These are phyloP conservation scores for Starmerella davenportii DNA, from an alignment of 805 yeast genomes.

Conservation along the genomic window DNA sequence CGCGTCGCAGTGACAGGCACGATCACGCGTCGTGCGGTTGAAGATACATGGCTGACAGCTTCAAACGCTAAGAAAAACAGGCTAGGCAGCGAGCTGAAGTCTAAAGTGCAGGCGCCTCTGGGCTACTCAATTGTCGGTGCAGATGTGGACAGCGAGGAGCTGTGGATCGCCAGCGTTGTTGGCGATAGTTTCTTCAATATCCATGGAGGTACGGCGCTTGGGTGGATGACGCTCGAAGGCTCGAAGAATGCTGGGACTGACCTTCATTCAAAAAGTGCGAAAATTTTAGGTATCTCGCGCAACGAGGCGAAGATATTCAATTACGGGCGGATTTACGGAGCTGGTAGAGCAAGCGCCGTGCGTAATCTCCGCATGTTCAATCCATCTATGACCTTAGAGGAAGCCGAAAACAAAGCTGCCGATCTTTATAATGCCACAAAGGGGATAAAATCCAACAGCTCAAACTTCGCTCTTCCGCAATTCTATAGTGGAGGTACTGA, in stretches of 20 bases:
- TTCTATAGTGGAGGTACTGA: slow-evolving; percentile 72
- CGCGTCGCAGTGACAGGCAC: slow-evolving; percentile 87
- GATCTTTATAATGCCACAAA: slow-evolving; percentile 65
- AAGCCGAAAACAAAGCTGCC: slow-evolving; percentile 48
- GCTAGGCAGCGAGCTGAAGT: slow-evolving; percentile 84
- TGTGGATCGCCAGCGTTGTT: slow-evolving; percentile 91
- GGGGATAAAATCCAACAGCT: slow-evolving; percentile 33
- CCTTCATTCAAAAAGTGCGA: slow-evolving; percentile 84
- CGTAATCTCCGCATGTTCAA: slow-evolving; percentile 71
- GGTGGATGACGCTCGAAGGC: slow-evolving; percentile 99
- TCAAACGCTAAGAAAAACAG: slow-evolving; percentile 75
- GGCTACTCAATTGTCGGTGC: slow-evolving; percentile 94
- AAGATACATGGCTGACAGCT: slow-evolving; percentile 94
- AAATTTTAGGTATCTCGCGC: slow-evolving; percentile 71
- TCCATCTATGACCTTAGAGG: slow-evolving; percentile 43
- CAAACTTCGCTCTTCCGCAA: slow-evolving; percentile 17
- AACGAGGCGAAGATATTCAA: slow-evolving; percentile 89
- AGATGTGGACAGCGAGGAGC: slow-evolving; percentile 94
- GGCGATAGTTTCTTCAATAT: slow-evolving; percentile 79
- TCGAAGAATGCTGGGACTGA: slow-evolving; percentile 83
- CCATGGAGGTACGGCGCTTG: slow-evolving; percentile 93
- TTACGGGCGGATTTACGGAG: slow-evolving; percentile 95
- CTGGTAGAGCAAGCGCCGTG: slow-evolving; percentile 82
- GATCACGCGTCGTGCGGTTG: slow-evolving; percentile 88
- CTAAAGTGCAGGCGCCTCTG: slow-evolving; percentile 67